These are phyloP conservation scores for Pseudonitzschia pungens DNA, from an alignment of 108 stramenopile species.

Conservation along the genomic window DNA sequence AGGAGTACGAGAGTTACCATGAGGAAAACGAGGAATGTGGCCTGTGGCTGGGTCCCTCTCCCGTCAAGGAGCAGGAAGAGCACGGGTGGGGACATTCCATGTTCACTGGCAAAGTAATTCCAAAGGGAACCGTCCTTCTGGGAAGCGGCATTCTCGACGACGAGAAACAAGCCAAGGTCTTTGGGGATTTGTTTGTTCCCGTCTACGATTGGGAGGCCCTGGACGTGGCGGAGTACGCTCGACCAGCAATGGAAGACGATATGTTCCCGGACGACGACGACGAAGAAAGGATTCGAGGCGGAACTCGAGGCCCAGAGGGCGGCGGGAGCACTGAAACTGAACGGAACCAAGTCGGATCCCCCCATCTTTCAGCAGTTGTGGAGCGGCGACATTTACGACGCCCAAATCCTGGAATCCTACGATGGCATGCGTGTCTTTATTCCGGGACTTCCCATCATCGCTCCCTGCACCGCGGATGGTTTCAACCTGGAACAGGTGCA, in stretches of 20 bases:
- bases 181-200: constrained; percentile 27
- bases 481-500: constrained; percentile 36
- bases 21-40: constrained; percentile 31
- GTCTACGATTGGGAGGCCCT: constrained; percentile 28
- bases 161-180: not conserved
- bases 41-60: constrained; percentile 59
- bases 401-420: constrained; percentile 28
- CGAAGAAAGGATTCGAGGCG: not conserved
- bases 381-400: constrained; percentile 27
- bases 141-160: constrained; percentile 11
- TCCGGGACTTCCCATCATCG: constrained; percentile 46
- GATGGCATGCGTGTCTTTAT: constrained; percentile 38
- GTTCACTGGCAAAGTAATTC: constrained; percentile 49
- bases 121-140: constrained; percentile 11
- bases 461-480: constrained; percentile 48
- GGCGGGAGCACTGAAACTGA: not conserved
- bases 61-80: constrained; percentile 46
- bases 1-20: too few species aligned
- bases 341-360: not conserved
- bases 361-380: constrained; percentile 50
- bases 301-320: not conserved
- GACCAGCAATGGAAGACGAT: not conserved
- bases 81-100: constrained; percentile 69
- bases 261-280: not conserved
- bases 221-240: not conserved